phyloP scores from a whole-genome alignment of 2,329 filamentous ascomycete genomes.

The Aspergillus candidus region DNA sequence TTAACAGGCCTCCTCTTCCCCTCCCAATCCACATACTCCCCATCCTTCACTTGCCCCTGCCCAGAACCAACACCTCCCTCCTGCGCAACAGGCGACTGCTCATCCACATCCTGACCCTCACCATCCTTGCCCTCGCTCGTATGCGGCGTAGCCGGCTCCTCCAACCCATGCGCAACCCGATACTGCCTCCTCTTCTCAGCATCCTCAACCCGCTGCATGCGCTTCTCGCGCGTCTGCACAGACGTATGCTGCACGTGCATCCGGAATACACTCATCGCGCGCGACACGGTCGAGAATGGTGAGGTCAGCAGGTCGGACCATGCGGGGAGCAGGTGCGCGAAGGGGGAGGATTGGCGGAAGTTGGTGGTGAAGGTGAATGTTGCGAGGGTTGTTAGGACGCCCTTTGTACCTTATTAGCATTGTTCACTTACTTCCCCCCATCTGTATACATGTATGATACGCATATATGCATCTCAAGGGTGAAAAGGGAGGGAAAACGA shows the following conservation, averaged over 20 bases:
- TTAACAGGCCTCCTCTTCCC: conserved; percentile 54
- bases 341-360: conserved; percentile 73
- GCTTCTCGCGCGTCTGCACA: conserved; percentile 62
- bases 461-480: too few species aligned
- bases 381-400: conserved; percentile 64
- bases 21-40: conserved; percentile 30
- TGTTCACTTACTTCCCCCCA: not conserved
- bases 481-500: too few species aligned
- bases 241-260: conserved; percentile 70
- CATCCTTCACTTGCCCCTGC: conserved; percentile 25
- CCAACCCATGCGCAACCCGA: conserved; percentile 76
- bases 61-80: conserved; percentile 5
- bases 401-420: conserved; percentile 34
- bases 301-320: conserved; percentile 62
- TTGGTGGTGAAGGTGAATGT: conserved; percentile 68
- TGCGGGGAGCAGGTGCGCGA: conserved; percentile 69
- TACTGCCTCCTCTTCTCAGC: conserved; percentile 80
- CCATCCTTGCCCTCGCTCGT: conserved; percentile 27
- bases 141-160: conserved; percentile 41
- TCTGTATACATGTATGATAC: too few species aligned
- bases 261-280: conserved; percentile 65
- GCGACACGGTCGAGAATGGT: conserved; percentile 61
- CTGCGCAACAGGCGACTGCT: conserved; percentile 35
- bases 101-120: conserved; percentile 26
- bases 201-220: conserved; percentile 72